Percentiles rank a stretch among this genome's conserved stretches.
phyloP scores from a whole-genome alignment of 768 basidiomycete genomes.

The Lactarius trivialis region DNA sequence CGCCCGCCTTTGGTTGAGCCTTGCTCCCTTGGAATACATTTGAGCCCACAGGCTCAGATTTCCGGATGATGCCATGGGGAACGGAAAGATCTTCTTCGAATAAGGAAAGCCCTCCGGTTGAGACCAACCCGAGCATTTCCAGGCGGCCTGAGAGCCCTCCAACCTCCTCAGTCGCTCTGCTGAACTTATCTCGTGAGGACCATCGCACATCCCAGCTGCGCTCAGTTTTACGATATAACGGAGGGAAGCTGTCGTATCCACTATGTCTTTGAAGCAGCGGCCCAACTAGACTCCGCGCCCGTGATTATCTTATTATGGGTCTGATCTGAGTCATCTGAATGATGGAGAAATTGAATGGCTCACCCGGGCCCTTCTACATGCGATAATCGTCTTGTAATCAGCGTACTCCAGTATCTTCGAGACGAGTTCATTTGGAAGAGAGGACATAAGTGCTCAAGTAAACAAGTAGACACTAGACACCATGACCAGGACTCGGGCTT shows the following conservation, averaged over 20 bases:
- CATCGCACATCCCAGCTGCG: slow-evolving; percentile 8
- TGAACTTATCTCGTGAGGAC: not conserved
- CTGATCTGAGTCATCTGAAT: too few relatives aligned
- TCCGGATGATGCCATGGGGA: not conserved
- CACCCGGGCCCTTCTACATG: slow-evolving; percentile 2
- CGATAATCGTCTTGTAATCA: slow-evolving; percentile 5
- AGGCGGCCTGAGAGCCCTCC: not conserved
- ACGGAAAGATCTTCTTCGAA: not conserved
- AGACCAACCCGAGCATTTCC: not conserved
- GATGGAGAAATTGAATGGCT: too few relatives aligned
- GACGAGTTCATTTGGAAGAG: not conserved
- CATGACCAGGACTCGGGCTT: not conserved
- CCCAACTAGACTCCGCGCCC: not conserved
- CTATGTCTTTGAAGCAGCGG: not conserved
- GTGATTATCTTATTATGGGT: not conserved
- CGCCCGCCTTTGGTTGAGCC: too few relatives aligned
- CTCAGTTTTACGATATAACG: not conserved
- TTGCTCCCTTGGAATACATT: too few relatives aligned
- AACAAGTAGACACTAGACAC: too few relatives aligned
- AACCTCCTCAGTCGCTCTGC: not conserved
- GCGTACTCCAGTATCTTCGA: not conserved
- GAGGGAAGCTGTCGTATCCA: slow-evolving; percentile 1
- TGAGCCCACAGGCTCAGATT: too few relatives aligned
- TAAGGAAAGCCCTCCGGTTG: not conserved
- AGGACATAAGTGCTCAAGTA: not conserved